Conservation (phyloP, 306 rosid genomes). For the Phaseolus lunatus region DNA sequence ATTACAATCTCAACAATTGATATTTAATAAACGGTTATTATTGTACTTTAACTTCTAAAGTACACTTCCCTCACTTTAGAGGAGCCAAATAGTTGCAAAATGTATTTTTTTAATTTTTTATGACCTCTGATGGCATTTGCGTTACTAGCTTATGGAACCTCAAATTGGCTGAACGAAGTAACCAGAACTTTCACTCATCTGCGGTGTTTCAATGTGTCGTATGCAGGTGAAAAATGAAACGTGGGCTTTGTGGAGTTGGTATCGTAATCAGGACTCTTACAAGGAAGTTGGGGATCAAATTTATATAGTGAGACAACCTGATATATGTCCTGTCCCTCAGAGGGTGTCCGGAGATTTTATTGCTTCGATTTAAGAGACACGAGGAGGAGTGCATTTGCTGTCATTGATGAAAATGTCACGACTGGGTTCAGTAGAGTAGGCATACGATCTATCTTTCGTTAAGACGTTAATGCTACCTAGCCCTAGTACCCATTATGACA, state of each 20-base stretch:
- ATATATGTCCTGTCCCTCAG: conserved; percentile 50
- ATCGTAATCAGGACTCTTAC: conserved; percentile 73
- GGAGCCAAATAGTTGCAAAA: not conserved
- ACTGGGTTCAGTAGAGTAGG: not conserved
- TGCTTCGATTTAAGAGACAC: conserved; percentile 45
- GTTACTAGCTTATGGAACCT: not conserved
- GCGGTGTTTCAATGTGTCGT: conserved; percentile 34
- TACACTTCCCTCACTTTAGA: not conserved
- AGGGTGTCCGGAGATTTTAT: conserved; percentile 27
- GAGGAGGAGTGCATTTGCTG: not conserved
- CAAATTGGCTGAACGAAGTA: conserved; percentile 10
- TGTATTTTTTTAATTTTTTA: conserved; percentile 1
- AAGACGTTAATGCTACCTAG: conserved; percentile 17
- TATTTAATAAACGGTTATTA: not conserved
- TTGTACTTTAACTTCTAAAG: too few species aligned
- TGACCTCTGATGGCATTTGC: not conserved
- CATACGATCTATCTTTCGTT: conserved; percentile 4
- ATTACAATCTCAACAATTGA: not conserved
- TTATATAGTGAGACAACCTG: conserved; percentile 81
- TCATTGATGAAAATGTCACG: conserved; percentile 22
- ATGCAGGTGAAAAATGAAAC: conserved; percentile 82
- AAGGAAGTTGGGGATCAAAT: conserved; percentile 73
- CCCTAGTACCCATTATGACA: not conserved
- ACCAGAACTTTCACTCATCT: conserved; percentile 16
- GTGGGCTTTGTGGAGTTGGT: conserved; percentile 85